Percentiles rank a stretch among this genome's conserved stretches.
Evolutionary conservation across 139 green algal species (phyloP).

Genomic region (Chlamydomonas schloesseri): DNA sequence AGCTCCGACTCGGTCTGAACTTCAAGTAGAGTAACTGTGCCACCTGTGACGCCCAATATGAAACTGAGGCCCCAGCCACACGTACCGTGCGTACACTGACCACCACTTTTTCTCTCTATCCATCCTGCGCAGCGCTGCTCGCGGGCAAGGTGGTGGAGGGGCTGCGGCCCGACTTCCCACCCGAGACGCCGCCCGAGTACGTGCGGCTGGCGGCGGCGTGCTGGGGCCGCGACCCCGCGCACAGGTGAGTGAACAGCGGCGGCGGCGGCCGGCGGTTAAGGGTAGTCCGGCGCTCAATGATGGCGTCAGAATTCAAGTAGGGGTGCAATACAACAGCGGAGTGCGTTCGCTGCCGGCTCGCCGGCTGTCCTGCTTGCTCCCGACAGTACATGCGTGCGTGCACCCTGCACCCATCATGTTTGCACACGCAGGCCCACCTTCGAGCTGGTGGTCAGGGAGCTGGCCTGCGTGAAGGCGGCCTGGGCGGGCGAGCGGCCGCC

Average conservation of each 20-base stretch:
- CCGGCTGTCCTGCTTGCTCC: too few species aligned
- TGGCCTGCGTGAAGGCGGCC: neutral
- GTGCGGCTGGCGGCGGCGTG: neutral
- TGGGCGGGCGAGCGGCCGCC: neutral
- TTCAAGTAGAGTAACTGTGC: too few species aligned
- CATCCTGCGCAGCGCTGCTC: neutral
- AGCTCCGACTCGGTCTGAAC: too few species aligned
- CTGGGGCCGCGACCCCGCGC: neutral
- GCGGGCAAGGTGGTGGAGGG: slow-evolving; percentile 11
- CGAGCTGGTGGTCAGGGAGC: neutral
- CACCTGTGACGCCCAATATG: too few species aligned
- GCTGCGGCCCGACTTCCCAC: slow-evolving; percentile 17
- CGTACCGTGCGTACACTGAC: neutral
- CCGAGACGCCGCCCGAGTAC: neutral
- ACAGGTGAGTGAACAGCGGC: neutral
- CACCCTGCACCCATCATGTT: neutral
- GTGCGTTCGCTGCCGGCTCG: too few species aligned
- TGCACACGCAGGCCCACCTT: slow-evolving; percentile 2
- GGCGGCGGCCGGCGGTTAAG: neutral
- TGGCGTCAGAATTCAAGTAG: too few species aligned
- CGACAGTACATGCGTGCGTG: too few species aligned
- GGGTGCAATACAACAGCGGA: too few species aligned
- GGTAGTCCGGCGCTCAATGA: neutral
- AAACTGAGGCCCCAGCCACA: too few species aligned
- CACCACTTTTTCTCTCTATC: neutral